These are phyloP conservation scores for Melampsora larici-populina DNA, from an alignment of 1,284 basidiomycete genomes.

Conservation along the genomic window DNA sequence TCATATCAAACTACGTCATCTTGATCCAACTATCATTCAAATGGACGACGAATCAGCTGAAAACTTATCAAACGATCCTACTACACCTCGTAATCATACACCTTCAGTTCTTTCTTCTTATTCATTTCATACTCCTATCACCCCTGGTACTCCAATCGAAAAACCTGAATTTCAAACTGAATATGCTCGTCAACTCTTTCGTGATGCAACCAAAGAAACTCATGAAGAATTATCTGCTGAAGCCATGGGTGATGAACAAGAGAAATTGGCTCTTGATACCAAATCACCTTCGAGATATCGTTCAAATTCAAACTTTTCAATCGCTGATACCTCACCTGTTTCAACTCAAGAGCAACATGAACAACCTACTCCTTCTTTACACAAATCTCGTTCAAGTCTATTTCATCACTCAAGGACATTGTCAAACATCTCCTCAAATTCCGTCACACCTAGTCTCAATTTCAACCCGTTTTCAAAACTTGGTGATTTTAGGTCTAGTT, in stretches of 20 bases:
- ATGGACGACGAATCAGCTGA: too few species aligned
- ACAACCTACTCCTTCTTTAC: neutral
- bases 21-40: too few species aligned
- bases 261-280: conserved; percentile 15
- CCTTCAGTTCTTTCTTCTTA: neutral
- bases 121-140: conserved; percentile 9
- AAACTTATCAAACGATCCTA: too few species aligned
- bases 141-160: conserved; percentile 23
- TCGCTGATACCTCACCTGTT: neutral
- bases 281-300: neutral
- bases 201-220: neutral
- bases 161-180: conserved; percentile 38
- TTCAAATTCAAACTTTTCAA: neutral
- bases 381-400: neutral
- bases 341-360: neutral
- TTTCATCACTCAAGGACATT: too few species aligned
- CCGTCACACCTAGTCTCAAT: neutral
- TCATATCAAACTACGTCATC: too few species aligned
- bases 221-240: too few species aligned
- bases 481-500: conserved; percentile 6
- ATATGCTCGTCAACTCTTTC: conserved; percentile 37
- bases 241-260: conserved; percentile 15
- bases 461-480: too few species aligned
- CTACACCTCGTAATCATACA: too few species aligned
- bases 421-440: neutral